Evolutionary conservation across 345 rosid species (phyloP).

Genomic region (Arabidopsis arenosa): DNA sequence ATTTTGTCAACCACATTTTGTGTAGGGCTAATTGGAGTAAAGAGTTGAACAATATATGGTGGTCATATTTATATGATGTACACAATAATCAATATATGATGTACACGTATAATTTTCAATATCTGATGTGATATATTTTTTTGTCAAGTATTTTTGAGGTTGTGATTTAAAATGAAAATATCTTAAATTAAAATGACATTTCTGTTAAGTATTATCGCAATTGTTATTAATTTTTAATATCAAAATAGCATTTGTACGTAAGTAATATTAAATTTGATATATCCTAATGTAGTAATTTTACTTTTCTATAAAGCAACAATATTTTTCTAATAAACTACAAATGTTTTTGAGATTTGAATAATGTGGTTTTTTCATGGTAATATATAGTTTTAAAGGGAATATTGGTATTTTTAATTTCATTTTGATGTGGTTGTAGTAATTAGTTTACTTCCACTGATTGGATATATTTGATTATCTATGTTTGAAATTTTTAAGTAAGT

Average conservation of each 20-base stretch:
- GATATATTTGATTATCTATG: not conserved
- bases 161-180: slow-evolving; percentile 15
- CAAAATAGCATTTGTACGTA: slow-evolving; percentile 2
- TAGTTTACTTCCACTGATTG: not conserved
- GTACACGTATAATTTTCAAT: slow-evolving; percentile 22
- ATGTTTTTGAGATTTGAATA: not conserved
- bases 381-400: not conserved
- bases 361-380: not conserved
- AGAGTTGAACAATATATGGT: slow-evolving; percentile 13
- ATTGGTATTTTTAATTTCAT: not conserved
- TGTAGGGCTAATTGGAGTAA: slow-evolving; percentile 41
- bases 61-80: not conserved
- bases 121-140: slow-evolving; percentile 5
- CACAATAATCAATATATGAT: slow-evolving; percentile 9
- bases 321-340: not conserved
- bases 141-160: slow-evolving; percentile 32
- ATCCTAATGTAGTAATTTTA: not conserved
- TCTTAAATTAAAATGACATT: not conserved
- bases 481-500: too few species aligned
- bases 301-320: not conserved
- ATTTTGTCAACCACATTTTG: slow-evolving; percentile 31
- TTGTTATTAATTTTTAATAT: not conserved
- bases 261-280: not conserved
- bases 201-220: not conserved
- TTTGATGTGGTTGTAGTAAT: not conserved